Conservation (phyloP, 208 protist species). For the Leishmania turanica region DNA sequence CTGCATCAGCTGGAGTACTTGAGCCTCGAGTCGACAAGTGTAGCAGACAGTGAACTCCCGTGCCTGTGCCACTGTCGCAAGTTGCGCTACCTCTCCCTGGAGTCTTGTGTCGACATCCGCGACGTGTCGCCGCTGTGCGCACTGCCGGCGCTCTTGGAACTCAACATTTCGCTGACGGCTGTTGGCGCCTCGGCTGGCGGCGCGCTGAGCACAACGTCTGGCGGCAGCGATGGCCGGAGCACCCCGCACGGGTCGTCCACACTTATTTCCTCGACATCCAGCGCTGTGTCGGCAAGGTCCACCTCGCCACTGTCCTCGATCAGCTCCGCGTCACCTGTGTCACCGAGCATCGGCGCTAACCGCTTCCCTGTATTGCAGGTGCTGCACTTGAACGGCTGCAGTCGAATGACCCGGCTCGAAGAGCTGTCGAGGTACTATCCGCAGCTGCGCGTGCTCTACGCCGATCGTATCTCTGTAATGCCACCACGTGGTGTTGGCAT, state of each 20-base stretch:
- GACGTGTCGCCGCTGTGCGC: conserved; percentile 29
- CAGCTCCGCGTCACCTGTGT: conserved; percentile 12
- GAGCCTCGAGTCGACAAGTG: conserved; percentile 45
- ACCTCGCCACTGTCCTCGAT: conserved; percentile 1
- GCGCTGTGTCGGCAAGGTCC: neutral
- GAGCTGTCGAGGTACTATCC: conserved; percentile 22
- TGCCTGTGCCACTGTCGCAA: conserved; percentile 24
- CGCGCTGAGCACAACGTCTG: neutral
- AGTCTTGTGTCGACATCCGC: conserved; percentile 45
- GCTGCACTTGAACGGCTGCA: conserved; percentile 56
- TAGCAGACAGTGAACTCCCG: conserved; percentile 41
- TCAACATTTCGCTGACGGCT: conserved; percentile 52
- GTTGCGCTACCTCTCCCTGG: conserved; percentile 52
- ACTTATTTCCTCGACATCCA: conserved; percentile 5
- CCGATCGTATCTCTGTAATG: conserved; percentile 23
- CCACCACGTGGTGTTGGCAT: conserved; percentile 10
- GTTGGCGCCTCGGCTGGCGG: neutral
- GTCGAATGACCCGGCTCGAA: conserved; percentile 34
- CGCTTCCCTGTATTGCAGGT: conserved; percentile 31
- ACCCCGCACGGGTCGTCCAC: conserved; percentile 5
- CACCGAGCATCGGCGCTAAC: neutral
- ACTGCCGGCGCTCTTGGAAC: conserved; percentile 40
- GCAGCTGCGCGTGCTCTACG: conserved; percentile 28
- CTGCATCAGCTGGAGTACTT: conserved; percentile 46
- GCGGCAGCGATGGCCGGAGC: conserved; percentile 1